Percentiles rank a stretch among this genome's conserved stretches.
Conservation (phyloP, 1,284 basidiomycete species). For the Sanghuangporus sanghuang region DNA sequence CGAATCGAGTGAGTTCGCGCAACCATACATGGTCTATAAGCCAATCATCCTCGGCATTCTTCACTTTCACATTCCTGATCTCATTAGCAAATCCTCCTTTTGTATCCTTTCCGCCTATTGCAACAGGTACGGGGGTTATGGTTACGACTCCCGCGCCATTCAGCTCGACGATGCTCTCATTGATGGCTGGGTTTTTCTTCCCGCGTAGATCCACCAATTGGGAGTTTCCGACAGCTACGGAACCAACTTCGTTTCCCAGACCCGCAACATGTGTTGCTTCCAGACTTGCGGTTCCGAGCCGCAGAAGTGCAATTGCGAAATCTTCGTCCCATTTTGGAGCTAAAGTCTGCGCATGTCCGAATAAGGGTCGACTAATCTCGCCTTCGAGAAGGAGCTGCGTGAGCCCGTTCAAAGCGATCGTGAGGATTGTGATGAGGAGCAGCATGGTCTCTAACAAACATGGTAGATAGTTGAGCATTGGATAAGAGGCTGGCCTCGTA, state of each 20-base stretch:
- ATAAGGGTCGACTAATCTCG: slow-evolving; percentile 38
- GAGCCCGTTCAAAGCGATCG: slow-evolving; percentile 50
- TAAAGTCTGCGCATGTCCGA: slow-evolving; percentile 39
- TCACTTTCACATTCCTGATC: slow-evolving; percentile 39
- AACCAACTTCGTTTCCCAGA: slow-evolving; percentile 66
- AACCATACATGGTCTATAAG: slow-evolving; percentile 44
- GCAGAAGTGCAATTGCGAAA: slow-evolving; percentile 62
- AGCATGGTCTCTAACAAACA: slow-evolving; percentile 64
- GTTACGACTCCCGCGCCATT: slow-evolving; percentile 37
- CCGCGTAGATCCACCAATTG: slow-evolving; percentile 2
- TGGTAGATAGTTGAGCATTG: slow-evolving; percentile 66
- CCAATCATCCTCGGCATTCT: slow-evolving; percentile 30
- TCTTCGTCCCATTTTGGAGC: slow-evolving; percentile 61
- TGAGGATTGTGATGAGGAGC: slow-evolving; percentile 47
- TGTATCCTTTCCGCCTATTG: slow-evolving; percentile 22
- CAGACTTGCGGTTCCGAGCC: slow-evolving; percentile 66
- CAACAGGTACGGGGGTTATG: slow-evolving; percentile 32
- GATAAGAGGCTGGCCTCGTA: slow-evolving; percentile 45
- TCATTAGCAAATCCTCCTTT: slow-evolving; percentile 43
- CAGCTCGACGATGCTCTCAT: slow-evolving; percentile 36
- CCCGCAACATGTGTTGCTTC: slow-evolving; percentile 68
- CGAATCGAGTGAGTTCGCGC: slow-evolving; percentile 32
- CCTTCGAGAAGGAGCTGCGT: slow-evolving; percentile 62
- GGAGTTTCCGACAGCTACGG: slow-evolving; percentile 36
- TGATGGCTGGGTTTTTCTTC: slow-evolving; percentile 12